Evolutionary conservation across 768 basidiomycete genomes (phyloP), one percentile per base, ranked within the genome.

Genomic region (Leccinum sublutescens): DNA sequence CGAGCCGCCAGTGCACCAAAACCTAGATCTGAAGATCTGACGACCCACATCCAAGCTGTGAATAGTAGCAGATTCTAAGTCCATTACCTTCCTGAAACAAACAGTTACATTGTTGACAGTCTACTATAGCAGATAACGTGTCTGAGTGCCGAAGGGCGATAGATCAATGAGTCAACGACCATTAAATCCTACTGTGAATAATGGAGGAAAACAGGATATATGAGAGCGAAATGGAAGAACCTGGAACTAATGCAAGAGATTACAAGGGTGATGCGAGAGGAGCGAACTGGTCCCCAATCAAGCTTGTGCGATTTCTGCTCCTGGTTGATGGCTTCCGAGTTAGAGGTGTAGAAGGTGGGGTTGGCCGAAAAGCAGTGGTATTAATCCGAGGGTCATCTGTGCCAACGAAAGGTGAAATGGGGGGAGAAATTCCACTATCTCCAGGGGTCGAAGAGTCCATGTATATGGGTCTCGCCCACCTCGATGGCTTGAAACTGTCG

Each of bases 321-420:
- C 85, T 74, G 50, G 71, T 75, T 54, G 88, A 88, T 12, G 86
- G 85, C 60, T 84, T 85, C 59, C 85, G 79, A 12, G 89, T 90
- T 51, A 91, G 78, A 7, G 86, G 87, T 10, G 87, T 85, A 14
- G 71, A 40, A 23, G 58, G 64, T 23, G 62, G 60, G 53, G 62
- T 25, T 27, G 61, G 40, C 5, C 51, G 65, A 47, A 60, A 58
- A 33, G 79, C 72, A 62, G 79, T 77, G 36, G 78, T 77, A 58
- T 77, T 68, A 23, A 79, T 68, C 36, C 62, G 75, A 58, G 78
- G 59, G 27, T 74, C 68, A 34, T 68, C 65, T 12, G 61, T 62
- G 27, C 78, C 76, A n/a, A 71, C 76, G 17, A 64, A 40, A n/a
- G 68, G 59, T 17, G 73, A 72, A 34, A 70, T 63, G 7, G 72